Evolutionary conservation across 2,329 filamentous ascomycete genomes (phyloP).

Genomic region (Verticillium longisporum): DNA sequence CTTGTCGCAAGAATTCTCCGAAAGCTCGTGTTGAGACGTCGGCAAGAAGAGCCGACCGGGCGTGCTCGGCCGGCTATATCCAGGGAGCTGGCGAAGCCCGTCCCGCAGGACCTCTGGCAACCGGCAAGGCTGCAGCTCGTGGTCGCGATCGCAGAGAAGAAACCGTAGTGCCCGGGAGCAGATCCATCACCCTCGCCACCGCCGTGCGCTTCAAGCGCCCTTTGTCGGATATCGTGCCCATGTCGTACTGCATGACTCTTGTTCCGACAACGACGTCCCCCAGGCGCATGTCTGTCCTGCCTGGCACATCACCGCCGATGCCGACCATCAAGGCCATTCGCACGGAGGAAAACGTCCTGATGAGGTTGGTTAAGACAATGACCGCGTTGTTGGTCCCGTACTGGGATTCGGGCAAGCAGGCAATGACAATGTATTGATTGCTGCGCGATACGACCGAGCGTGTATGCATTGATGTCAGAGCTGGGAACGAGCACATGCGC

Average conservation of each 20-base stretch:
- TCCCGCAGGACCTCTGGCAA: neutral
- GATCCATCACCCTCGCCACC: fast-evolving
- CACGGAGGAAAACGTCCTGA: conserved; percentile 7
- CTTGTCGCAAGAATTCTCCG: neutral
- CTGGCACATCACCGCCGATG: conserved; percentile 15
- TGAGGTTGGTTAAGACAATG: conserved; percentile 9
- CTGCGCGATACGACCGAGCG: conserved; percentile 8
- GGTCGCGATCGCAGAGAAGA: conserved; percentile 8
- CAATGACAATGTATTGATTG: conserved; percentile 21
- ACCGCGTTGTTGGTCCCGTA: conserved; percentile 17
- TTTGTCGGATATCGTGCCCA: conserved; percentile 12
- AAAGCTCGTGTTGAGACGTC: neutral
- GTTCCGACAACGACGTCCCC: conserved; percentile 19
- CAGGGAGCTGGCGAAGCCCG: fast-evolving
- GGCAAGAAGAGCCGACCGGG: conserved; percentile 3
- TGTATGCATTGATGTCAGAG: conserved; percentile 16
- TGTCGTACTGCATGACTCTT: conserved; percentile 18
- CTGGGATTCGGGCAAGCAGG: conserved; percentile 13
- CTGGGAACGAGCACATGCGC: neutral
- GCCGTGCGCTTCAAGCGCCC: conserved; percentile 5
- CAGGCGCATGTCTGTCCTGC: conserved; percentile 13
- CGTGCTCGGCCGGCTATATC: neutral
- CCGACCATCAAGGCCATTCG: conserved; percentile 15
- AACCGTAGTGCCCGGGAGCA: neutral
- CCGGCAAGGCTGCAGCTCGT: neutral